These are phyloP conservation scores for Emericellopsis cladophorae DNA, from an alignment of 2,329 filamentous ascomycete species.

Conservation along the genomic window DNA sequence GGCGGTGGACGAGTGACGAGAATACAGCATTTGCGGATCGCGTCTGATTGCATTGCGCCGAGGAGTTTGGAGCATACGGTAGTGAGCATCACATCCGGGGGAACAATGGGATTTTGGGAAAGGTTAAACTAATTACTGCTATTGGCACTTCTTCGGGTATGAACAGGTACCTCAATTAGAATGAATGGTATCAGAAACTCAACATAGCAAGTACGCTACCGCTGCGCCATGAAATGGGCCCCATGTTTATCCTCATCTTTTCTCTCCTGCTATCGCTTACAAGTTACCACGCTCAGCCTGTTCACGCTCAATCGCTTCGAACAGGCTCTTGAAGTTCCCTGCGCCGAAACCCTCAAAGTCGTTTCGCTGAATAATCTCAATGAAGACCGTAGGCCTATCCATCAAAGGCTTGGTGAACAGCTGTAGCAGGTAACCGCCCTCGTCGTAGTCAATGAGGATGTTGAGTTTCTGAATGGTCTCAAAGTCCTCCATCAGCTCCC, in stretches of 20 bases:
- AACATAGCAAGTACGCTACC: not conserved
- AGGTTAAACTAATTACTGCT: too few species aligned
- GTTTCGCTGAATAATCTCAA: slow-evolving; percentile 90
- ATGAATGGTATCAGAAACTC: not conserved
- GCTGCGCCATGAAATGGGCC: not conserved
- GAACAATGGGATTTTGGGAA: too few species aligned
- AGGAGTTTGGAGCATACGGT: too few species aligned
- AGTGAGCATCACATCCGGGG: too few species aligned
- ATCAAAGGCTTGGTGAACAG: slow-evolving; percentile 79
- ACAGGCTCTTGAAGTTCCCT: slow-evolving; percentile 89
- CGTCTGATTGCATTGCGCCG: too few species aligned
- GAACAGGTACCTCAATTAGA: too few species aligned
- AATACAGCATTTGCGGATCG: not conserved
- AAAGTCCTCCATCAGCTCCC: slow-evolving; percentile 67
- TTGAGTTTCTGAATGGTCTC: slow-evolving; percentile 64
- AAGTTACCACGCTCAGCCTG: slow-evolving; percentile 79
- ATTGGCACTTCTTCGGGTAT: too few species aligned
- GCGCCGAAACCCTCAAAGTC: slow-evolving; percentile 88
- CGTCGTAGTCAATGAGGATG: slow-evolving; percentile 91
- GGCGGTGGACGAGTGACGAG: slow-evolving; percentile 19
- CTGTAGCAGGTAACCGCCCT: slow-evolving; percentile 71
- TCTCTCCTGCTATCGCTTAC: slow-evolving; percentile 16
- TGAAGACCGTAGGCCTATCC: slow-evolving; percentile 89
- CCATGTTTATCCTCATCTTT: not conserved
- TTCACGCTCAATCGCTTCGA: slow-evolving; percentile 90